Evolutionary conservation across 164 flowering plant species (phyloP), one percentile per base, ranked within the genome.

Genomic region (Echeveria elegans): DNA sequence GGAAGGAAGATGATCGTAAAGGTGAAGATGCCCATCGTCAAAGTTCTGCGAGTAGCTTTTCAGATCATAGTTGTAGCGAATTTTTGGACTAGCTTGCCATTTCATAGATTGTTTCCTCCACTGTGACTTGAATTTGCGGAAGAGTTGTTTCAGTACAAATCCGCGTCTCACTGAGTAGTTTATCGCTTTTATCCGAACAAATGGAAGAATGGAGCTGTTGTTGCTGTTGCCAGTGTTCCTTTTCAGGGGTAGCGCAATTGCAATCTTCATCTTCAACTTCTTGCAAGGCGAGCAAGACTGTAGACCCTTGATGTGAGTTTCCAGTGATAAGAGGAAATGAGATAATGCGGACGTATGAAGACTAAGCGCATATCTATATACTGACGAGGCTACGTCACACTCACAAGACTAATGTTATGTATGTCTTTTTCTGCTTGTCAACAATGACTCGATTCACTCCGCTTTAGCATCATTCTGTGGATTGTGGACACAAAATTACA

Each of bases 31-130:
- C 47, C 66, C 66, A 8, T 63, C 66, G 26, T 63, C 66, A 29
- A 63, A 63, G 66, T 63, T 63, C 47, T 63, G 66, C 10, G 66
- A 21, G 29, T 63, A 63, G 66, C 66, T 63, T 63, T 63, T 21
- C 45, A 63, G 66, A 63, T 63, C 66, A 12, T 63, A 63, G 45
- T 15, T 40, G 34, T 63, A 63, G 9, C 66, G 47, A 26, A 63
- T 26, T 14, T 40, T 28, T 2, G 61, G 66, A 21, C 7, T 63
- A 18, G 43, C 29, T 15, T 63, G 66, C 66, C 66, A 63, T 63
- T 63, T 63, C 64, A 30, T 6, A 19, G 23, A 31, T 14, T 11
- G 19, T 0, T 30, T 34, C 66, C 21, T 63, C 66, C 66, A 63
- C 47, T 63, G 66, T 1, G 66, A 63, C 47, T 63, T 63, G 43